Percentiles rank a stretch among this genome's conserved stretches.
Evolutionary conservation across 2,329 filamentous ascomycete genomes (phyloP).

Genomic region (Pestalotiopsis sp.): DNA sequence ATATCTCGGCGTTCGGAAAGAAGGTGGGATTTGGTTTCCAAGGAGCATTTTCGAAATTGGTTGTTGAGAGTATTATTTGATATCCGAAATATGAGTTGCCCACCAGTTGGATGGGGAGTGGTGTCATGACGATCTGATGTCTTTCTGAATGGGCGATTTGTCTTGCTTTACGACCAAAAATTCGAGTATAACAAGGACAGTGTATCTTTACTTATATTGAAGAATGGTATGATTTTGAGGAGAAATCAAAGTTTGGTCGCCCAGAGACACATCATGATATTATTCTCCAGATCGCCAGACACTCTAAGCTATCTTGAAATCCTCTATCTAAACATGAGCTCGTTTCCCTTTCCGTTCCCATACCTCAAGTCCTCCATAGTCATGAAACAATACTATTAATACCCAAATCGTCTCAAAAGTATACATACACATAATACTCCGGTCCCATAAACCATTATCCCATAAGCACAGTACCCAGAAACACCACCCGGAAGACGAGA

Average conservation of each 20-base stretch:
- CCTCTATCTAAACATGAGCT: not conserved
- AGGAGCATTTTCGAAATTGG: not conserved
- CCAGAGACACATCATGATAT: not conserved
- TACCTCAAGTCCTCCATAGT: not conserved
- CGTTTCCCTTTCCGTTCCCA: not conserved
- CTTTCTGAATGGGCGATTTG: not conserved
- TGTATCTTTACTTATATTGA: not conserved
- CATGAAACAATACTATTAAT: not conserved
- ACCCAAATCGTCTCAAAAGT: too few relatives aligned
- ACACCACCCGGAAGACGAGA: too few relatives aligned
- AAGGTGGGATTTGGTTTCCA: not conserved
- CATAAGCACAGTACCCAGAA: not conserved
- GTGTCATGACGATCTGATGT: not conserved
- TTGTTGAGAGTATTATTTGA: not conserved
- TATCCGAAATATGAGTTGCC: not conserved
- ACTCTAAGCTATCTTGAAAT: not conserved
- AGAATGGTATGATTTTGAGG: not conserved
- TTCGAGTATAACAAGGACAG: too few relatives aligned
- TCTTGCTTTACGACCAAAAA: too few relatives aligned
- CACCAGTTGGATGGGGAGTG: not conserved
- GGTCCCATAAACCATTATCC: too few relatives aligned
- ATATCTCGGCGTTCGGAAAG: slow-evolving; percentile 7
- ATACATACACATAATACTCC: too few relatives aligned
- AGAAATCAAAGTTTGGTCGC: too few relatives aligned
- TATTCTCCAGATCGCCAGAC: not conserved